These are phyloP conservation scores for Entophlyctis helioformis DNA, from an alignment of 192 early-diverging fungal genomes.

Conservation along the genomic window DNA sequence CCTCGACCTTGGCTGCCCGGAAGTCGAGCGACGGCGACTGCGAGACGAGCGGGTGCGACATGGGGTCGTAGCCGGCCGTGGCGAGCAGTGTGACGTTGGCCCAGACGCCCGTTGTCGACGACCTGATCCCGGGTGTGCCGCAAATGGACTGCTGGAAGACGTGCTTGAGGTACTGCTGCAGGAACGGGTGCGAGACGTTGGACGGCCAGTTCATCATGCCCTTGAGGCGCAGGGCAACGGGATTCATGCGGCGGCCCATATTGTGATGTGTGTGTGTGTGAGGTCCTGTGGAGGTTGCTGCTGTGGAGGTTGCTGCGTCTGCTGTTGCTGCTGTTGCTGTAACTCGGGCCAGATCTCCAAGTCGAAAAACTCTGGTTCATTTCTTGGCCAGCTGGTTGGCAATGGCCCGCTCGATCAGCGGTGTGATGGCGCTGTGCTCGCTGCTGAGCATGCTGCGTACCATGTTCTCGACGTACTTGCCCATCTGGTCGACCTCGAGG, in stretches of 20 bases:
- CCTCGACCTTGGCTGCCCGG: conserved; percentile 9
- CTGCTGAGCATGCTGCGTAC: too few relatives aligned
- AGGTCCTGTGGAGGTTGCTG: too few relatives aligned
- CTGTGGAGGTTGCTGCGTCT: too few relatives aligned
- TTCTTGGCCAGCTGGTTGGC: too few relatives aligned
- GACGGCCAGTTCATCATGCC: conserved; percentile 37
- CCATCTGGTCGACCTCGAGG: conserved; percentile 95
- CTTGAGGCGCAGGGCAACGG: conserved; percentile 26
- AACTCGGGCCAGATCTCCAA: too few relatives aligned
- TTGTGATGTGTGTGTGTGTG: too few relatives aligned
- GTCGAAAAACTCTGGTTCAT: too few relatives aligned
- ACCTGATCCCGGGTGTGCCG: conserved; percentile 30
- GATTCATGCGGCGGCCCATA: conserved; percentile 35
- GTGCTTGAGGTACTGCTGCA: conserved; percentile 32
- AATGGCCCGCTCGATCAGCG: too few relatives aligned
- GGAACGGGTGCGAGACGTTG: conserved; percentile 30
- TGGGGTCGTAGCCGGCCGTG: not conserved
- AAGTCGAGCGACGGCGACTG: conserved; percentile 13
- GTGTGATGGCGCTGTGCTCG: too few relatives aligned
- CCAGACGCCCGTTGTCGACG: conserved; percentile 38
- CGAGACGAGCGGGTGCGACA: conserved; percentile 1
- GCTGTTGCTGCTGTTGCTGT: too few relatives aligned
- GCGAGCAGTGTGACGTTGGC: conserved; percentile 32
- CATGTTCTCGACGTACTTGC: conserved; percentile 87
- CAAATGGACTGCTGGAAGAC: conserved; percentile 31